Evolutionary conservation across 768 basidiomycete species (phyloP).

Genomic region (Tremella fuciformis): DNA sequence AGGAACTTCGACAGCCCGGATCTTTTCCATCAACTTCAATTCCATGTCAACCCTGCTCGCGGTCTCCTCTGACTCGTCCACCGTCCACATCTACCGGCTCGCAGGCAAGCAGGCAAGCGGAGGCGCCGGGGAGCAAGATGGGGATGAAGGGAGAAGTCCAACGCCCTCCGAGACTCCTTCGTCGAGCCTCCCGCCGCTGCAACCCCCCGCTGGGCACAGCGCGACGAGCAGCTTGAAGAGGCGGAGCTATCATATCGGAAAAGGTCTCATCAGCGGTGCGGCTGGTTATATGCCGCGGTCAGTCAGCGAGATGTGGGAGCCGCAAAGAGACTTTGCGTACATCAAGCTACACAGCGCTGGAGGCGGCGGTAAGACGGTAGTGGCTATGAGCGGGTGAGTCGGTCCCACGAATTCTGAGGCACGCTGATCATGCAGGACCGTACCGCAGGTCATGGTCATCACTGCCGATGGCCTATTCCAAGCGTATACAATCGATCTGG

Average conservation of each 20-base stretch:
- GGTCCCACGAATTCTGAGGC: neutral
- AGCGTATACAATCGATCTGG: constrained; percentile 90
- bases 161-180: constrained; percentile 40
- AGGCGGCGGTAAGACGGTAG: constrained; percentile 74
- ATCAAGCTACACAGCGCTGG: constrained; percentile 66
- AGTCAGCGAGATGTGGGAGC: constrained; percentile 95
- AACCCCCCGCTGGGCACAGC: constrained; percentile 13
- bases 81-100: constrained; percentile 94
- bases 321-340: constrained; percentile 88
- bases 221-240: constrained; percentile 41
- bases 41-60: constrained; percentile 74
- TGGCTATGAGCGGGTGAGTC: constrained; percentile 81
- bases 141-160: constrained; percentile 11
- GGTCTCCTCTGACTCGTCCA: constrained; percentile 87
- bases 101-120: constrained; percentile 46
- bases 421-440: constrained; percentile 60
- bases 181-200: constrained; percentile 28
- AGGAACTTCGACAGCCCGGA: constrained; percentile 79
- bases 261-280: constrained; percentile 49
- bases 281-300: constrained; percentile 64
- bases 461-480: constrained; percentile 95
- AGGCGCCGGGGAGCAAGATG: neutral
- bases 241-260: constrained; percentile 48
- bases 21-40: constrained; percentile 85
- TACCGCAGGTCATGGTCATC: constrained; percentile 95